These are phyloP conservation scores for Paecilomyces formosus DNA, from an alignment of 2,329 filamentous ascomycete species.

Conservation along the genomic window DNA sequence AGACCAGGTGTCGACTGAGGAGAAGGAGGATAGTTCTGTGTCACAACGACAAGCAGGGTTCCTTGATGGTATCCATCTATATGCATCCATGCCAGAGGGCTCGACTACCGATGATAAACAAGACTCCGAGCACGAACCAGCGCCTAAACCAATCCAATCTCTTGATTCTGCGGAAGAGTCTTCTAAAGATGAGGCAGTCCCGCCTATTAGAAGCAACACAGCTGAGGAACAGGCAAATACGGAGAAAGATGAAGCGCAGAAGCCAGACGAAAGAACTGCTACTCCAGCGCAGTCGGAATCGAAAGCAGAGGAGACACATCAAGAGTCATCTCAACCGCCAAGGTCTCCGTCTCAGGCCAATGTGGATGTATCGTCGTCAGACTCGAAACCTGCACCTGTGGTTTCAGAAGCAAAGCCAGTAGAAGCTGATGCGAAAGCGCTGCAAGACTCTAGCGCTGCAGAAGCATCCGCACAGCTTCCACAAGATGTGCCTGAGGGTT, in stretches of 20 bases:
- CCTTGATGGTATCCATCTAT: slow-evolving; percentile 16
- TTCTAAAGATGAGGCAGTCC: not conserved
- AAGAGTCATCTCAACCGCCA: not conserved
- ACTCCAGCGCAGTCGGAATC: not conserved
- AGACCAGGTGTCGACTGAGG: slow-evolving; percentile 2
- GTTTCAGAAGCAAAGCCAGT: not conserved
- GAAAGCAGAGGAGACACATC: not conserved
- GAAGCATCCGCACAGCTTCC: not conserved
- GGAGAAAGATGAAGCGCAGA: not conserved
- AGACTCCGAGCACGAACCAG: not conserved
- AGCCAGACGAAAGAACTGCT: not conserved
- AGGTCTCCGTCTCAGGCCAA: not conserved
- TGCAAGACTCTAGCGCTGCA: not conserved
- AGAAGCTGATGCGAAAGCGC: not conserved
- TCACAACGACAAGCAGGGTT: slow-evolving; percentile 6
- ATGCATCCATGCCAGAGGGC: slow-evolving; percentile 14
- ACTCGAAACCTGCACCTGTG: not conserved
- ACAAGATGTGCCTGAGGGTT: not conserved
- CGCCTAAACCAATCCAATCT: not conserved
- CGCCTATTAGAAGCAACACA: not conserved
- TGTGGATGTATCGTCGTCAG: not conserved
- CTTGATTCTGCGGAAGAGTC: not conserved
- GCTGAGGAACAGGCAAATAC: not conserved
- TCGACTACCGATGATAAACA: not conserved
- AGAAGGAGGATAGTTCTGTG: not conserved